A percentile compares a stretch with the other conserved stretches of the same genome.
Conservation (phyloP, 805 yeast genomes). For the Jamesozyma rosinii region DNA sequence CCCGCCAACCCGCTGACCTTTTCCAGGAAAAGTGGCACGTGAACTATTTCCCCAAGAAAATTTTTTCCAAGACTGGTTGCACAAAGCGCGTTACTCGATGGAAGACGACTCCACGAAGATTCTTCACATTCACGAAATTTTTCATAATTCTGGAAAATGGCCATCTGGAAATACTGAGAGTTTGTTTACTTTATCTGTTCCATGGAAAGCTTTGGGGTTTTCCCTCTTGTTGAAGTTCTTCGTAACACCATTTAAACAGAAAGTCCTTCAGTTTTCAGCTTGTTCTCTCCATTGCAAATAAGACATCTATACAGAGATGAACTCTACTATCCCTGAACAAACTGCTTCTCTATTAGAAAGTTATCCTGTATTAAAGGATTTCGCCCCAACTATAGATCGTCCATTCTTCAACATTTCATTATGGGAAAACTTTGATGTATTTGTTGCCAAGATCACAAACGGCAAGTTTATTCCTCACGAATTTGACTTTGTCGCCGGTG, state of each 20-base stretch:
- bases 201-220: too few species aligned
- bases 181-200: background rate
- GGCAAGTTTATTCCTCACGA: slow-evolving; percentile 32
- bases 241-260: too few species aligned
- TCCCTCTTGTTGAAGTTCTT: too few species aligned
- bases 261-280: background rate
- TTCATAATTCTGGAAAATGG: background rate
- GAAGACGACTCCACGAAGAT: too few species aligned
- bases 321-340: background rate
- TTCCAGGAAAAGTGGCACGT: too few species aligned
- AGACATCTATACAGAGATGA: background rate
- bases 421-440: slow-evolving; percentile 23
- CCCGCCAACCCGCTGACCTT: too few species aligned
- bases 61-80: background rate
- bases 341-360: slow-evolving; percentile 10
- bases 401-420: slow-evolving; percentile 30
- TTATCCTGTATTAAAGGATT: slow-evolving; percentile 15
- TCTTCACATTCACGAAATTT: background rate
- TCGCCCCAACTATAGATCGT: slow-evolving; percentile 27
- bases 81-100: background rate
- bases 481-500: slow-evolving; percentile 56
- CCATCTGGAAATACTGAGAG: background rate
- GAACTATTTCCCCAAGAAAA: background rate
- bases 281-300: background rate
- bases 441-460: slow-evolving; percentile 12